These are phyloP conservation scores for Fraxinus platypoda DNA, from an alignment of 305 asterid genomes.

Conservation along the genomic window DNA sequence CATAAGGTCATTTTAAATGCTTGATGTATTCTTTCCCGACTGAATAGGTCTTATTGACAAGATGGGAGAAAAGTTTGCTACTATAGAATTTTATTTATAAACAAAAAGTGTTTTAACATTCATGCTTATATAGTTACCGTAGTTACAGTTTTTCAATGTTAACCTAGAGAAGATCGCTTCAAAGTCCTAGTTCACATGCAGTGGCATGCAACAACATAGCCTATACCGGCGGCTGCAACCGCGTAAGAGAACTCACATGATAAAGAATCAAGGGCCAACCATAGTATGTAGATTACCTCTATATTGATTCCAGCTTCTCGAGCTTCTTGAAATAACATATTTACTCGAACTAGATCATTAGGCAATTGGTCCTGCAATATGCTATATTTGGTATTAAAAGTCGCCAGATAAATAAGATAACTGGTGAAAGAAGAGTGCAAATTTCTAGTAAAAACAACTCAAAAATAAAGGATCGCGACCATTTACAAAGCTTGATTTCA, in stretches of 20 bases:
- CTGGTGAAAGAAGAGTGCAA: neutral
- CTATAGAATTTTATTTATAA: neutral
- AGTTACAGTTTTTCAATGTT: neutral
- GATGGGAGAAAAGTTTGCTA: neutral
- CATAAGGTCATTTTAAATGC: neutral
- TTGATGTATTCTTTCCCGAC: neutral
- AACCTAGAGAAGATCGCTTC: neutral
- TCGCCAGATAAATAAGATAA: conserved; percentile 10
- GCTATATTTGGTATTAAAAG: conserved; percentile 19
- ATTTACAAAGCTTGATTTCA: conserved; percentile 11
- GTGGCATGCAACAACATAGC: neutral
- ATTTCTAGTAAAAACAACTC: neutral
- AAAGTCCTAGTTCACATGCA: neutral
- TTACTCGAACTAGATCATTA: conserved; percentile 71
- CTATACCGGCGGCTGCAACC: neutral
- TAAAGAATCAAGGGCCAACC: conserved; percentile 3
- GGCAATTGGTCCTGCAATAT: conserved; percentile 83
- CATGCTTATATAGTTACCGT: neutral
- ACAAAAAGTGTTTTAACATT: neutral
- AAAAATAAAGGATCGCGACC: neutral
- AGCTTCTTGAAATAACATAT: conserved; percentile 82
- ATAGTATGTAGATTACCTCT: conserved; percentile 49
- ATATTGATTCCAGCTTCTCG: conserved; percentile 81
- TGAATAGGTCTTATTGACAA: neutral
- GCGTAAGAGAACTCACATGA: neutral